These are phyloP conservation scores for Sporisorium scitamineum DNA, from an alignment of 1,284 basidiomycete species.

Conservation along the genomic window DNA sequence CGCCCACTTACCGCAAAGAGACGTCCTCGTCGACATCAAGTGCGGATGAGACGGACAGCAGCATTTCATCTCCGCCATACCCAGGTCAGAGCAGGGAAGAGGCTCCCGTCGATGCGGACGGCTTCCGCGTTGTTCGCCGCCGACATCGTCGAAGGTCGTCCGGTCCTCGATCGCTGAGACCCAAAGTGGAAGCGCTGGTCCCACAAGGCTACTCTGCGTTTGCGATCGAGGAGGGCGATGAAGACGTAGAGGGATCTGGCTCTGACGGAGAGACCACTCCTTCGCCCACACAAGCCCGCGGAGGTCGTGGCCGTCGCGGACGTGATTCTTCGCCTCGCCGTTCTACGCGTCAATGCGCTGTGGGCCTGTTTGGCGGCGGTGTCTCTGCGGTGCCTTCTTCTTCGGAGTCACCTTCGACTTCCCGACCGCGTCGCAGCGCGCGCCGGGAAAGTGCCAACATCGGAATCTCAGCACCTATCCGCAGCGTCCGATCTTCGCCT, in stretches of 20 bases:
- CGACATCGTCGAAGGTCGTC: constrained; percentile 34
- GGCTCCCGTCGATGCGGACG: constrained; percentile 34
- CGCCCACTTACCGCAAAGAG: constrained; percentile 32
- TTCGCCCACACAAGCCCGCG: constrained; percentile 14
- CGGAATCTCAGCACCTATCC: constrained; percentile 25
- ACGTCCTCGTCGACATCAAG: constrained; percentile 19
- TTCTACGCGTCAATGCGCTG: constrained; percentile 52
- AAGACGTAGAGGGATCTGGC: constrained; percentile 21
- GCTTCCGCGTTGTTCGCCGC: constrained; percentile 47
- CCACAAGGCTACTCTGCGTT: constrained; percentile 54
- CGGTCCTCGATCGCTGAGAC: constrained; percentile 41
- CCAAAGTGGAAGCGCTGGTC: constrained; percentile 58
- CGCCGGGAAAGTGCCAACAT: constrained; percentile 25
- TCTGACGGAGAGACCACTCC: constrained; percentile 35
- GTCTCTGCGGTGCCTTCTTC: constrained; percentile 6
- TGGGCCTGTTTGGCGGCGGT: constrained; percentile 55
- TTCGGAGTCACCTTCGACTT: neutral
- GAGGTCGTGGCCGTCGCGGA: constrained; percentile 14
- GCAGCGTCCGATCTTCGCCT: constrained; percentile 50
- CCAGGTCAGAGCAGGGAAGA: neutral
- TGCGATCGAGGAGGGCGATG: constrained; percentile 22
- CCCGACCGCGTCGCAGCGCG: constrained; percentile 16
- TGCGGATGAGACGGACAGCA: constrained; percentile 31
- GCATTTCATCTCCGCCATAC: constrained; percentile 10
- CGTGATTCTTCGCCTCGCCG: constrained; percentile 39